Evolutionary conservation across 2,329 filamentous ascomycete species (phyloP).

Genomic region (Drechslerella coelobrocha): DNA sequence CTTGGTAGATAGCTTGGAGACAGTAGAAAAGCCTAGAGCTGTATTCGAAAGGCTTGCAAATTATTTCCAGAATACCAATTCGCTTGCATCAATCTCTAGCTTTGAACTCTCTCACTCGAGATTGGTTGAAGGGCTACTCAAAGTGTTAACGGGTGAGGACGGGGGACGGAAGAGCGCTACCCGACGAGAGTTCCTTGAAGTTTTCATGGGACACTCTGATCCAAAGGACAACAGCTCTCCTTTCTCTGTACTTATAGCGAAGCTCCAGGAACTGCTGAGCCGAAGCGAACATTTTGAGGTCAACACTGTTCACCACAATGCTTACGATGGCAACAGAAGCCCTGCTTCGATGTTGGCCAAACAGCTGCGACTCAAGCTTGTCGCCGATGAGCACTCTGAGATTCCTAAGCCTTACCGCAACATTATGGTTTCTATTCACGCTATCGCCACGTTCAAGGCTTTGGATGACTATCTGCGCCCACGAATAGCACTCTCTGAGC

Average conservation of each 20-base stretch:
- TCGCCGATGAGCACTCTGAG: constrained; percentile 87
- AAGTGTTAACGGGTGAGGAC: constrained; percentile 77
- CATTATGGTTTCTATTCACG: constrained; percentile 98
- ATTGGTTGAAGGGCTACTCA: constrained; percentile 81
- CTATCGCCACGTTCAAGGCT: constrained; percentile 96
- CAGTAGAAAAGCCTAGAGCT: constrained; percentile 65
- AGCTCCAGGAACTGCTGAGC: constrained; percentile 93
- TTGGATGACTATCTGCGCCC: constrained; percentile 94
- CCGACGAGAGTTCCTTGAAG: constrained; percentile 82
- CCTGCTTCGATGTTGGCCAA: constrained; percentile 96
- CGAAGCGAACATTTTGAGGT: constrained; percentile 98
- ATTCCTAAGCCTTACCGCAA: constrained; percentile 87
- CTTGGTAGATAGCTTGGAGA: constrained; percentile 66
- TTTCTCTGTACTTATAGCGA: constrained; percentile 89
- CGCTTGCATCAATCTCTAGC: constrained; percentile 70
- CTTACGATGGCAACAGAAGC: constrained; percentile 85
- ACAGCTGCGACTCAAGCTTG: constrained; percentile 85
- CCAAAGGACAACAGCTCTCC: constrained; percentile 66
- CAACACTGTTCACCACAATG: constrained; percentile 90
- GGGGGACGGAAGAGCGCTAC: constrained; percentile 63
- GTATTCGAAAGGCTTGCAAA: constrained; percentile 78
- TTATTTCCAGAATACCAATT: constrained; percentile 79
- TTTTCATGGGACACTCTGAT: constrained; percentile 79
- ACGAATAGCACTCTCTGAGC: constrained; percentile 73
- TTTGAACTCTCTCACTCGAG: constrained; percentile 91